Base-by-base conservation (phyloP, 495 filamentous ascomycete genomes). In the Daldinia concentrica region DNA sequence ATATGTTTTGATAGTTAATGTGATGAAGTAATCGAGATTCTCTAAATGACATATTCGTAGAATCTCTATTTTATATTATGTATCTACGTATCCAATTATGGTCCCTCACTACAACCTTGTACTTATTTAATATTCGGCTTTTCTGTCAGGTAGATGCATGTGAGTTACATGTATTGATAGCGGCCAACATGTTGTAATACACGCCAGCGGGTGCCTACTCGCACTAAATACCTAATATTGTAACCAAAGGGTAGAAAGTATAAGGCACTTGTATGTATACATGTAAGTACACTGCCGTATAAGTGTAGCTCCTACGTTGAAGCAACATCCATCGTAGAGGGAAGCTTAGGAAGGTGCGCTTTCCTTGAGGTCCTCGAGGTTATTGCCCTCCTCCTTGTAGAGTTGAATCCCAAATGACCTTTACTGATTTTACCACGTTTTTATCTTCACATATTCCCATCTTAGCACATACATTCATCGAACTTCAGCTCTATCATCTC, bases 401-500 rank as follows among this genome's bases (percentile, higher is more conserved):
- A 30, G 14, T 29, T 14, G 26, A n/a, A 39, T 5, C 17, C 34
- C n/a, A 57, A 22, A 39, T 7, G 32, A 0, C 30, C 30, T 55
- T 32, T 30, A 24, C 39, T 11, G 17, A 71, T 30, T 48, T 52
- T 22, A 6, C 9, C 3, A 58, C 11, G 6, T 48, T 24, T 43
- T 54, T 45, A 32, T 61, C 67, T 70, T 70, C 67, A 66, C 62
- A 70, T 61, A 70, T 61, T 74, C 59, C 12, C 71, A 63, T 67
- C 30, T 67, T 68, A 63, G 24, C 22, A 68, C 67, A 66, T 69
- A 48, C 62, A 74, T 67, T 68, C 59, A 66, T 74, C 67, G 24
- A 56, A 26, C 55, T 65, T 66, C 70, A 70, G 66, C 45, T 43
- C 62, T 70, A 74, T 71, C 67, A 67, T 67, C 43, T 54, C 62